Base-by-base conservation (phyloP, 1,139 yeast species). In the Pichia cactophila region DNA sequence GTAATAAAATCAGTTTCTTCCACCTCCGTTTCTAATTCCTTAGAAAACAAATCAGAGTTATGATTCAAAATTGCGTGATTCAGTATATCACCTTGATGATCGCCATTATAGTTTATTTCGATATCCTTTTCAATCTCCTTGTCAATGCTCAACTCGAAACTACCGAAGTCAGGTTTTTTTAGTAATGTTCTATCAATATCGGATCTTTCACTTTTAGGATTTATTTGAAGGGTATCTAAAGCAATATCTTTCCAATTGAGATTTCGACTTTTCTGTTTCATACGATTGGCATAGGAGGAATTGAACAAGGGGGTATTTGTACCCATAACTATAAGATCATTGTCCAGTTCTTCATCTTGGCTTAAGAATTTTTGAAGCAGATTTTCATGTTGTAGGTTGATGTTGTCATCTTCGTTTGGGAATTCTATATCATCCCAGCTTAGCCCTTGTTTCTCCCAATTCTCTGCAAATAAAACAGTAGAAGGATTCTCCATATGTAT, bases 401-500 rank as follows among this genome's bases (percentile, higher is more conserved):
- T 45, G 41, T 44, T 50, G 37, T 48, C 44, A 26, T 50, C 37
- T 16, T 49, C 43, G 20, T 50, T 40, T 16, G 57, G 54, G 40
- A 65, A 56, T 17, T 70, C 73, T 2, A 71, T 61, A 31, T 67
- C 70, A 45, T 70, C 74, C 52, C 58, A 66, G 1, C 69, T 69
- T 7, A 70, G 56, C 33, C 55, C 61, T 43, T 69, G 73, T 11
- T 57, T 56, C 4, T 63, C 63, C 75, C 74, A 71, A 39, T 61
- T 61, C 42, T 69, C 68, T 28, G 63, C 58, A 49, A 68, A 68
- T 4, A 67, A 56, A 1, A 66, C 67, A 43, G 69, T 65, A 33
- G 62, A 65, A 0, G 71, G 67, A 29, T 62, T 56, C 9, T 53
- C 51, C 62, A 69, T 60, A 48, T 71, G 73, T 0, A 67, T 49